Conservation (phyloP, 768 basidiomycete genomes). For the Astraeus odoratus region DNA sequence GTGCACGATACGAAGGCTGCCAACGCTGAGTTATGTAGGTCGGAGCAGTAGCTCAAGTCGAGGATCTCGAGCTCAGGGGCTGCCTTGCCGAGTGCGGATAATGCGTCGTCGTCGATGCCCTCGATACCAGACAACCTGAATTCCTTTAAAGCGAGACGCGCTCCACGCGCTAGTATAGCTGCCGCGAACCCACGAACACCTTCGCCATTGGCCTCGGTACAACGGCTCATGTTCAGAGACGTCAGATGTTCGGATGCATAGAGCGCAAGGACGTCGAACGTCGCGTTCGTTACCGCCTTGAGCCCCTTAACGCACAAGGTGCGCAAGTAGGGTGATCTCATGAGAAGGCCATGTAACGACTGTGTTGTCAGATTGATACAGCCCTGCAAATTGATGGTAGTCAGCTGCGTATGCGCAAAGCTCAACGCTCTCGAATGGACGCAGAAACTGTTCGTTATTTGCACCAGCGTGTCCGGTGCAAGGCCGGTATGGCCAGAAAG, state of each 20-base stretch:
- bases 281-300: slow-evolving; percentile 61
- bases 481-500: slow-evolving; percentile 55
- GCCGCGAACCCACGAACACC: slow-evolving; percentile 48
- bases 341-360: slow-evolving; percentile 64
- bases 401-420: slow-evolving; percentile 58
- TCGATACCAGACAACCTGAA: slow-evolving; percentile 65
- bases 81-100: slow-evolving; percentile 60
- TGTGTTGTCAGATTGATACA: slow-evolving; percentile 59
- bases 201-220: slow-evolving; percentile 56
- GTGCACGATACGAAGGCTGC: slow-evolving; percentile 63
- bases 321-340: slow-evolving; percentile 53
- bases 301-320: slow-evolving; percentile 64
- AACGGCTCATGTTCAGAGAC: slow-evolving; percentile 65
- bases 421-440: slow-evolving; percentile 27
- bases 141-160: slow-evolving; percentile 49
- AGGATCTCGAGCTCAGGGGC: slow-evolving; percentile 71
- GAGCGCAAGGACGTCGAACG: slow-evolving; percentile 58
- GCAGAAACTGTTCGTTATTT: slow-evolving; percentile 50
- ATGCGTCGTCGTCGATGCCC: slow-evolving; percentile 49
- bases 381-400: slow-evolving; percentile 62
- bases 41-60: slow-evolving; percentile 68
- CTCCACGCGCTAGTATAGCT: slow-evolving; percentile 38
- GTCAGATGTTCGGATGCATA: slow-evolving; percentile 52
- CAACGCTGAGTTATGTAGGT: slow-evolving; percentile 68
- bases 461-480: slow-evolving; percentile 40